Evolutionary conservation across 768 basidiomycete species (phyloP).

Genomic region (Lentinula guzmanii): DNA sequence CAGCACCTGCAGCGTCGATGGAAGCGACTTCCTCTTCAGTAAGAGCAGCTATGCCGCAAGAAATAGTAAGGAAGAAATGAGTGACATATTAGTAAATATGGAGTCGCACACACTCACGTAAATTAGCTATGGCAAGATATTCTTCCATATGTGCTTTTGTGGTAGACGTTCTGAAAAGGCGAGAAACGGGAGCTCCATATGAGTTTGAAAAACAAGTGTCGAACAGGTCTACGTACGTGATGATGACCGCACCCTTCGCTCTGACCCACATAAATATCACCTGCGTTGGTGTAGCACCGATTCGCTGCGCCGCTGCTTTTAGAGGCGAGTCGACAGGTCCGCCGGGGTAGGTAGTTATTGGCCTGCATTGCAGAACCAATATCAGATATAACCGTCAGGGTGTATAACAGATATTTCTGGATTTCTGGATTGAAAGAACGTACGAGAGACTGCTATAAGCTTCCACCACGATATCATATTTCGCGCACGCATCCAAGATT

Average conservation of each 20-base stretch:
- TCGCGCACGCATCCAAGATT: conserved; percentile 39
- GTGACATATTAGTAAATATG: too few relatives aligned
- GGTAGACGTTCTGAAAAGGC: conserved; percentile 45
- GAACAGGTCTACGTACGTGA: conserved; percentile 43
- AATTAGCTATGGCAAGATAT: conserved; percentile 61
- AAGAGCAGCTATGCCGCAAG: conserved; percentile 34
- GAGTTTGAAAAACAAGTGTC: neutral
- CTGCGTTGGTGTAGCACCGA: conserved; percentile 54
- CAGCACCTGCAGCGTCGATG: conserved; percentile 58
- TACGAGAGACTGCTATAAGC: conserved; percentile 52
- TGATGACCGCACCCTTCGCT: conserved; percentile 59
- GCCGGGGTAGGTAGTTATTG: conserved; percentile 52
- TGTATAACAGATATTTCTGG: neutral
- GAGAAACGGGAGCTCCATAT: neutral
- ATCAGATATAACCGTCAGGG: neutral
- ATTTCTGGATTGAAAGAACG: neutral
- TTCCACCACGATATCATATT: conserved; percentile 48
- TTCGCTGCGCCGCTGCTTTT: conserved; percentile 41
- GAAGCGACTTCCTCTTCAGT: conserved; percentile 53
- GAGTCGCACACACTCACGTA: conserved; percentile 26
- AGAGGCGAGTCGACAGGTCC: conserved; percentile 62
- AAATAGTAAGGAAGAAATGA: neutral
- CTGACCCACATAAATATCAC: conserved; percentile 69
- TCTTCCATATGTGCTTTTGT: conserved; percentile 56
- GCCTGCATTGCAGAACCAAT: conserved; percentile 26